These are phyloP conservation scores for Raddia distichophylla DNA, from an alignment of 176 grass and related monocot genomes.

Conservation along the genomic window DNA sequence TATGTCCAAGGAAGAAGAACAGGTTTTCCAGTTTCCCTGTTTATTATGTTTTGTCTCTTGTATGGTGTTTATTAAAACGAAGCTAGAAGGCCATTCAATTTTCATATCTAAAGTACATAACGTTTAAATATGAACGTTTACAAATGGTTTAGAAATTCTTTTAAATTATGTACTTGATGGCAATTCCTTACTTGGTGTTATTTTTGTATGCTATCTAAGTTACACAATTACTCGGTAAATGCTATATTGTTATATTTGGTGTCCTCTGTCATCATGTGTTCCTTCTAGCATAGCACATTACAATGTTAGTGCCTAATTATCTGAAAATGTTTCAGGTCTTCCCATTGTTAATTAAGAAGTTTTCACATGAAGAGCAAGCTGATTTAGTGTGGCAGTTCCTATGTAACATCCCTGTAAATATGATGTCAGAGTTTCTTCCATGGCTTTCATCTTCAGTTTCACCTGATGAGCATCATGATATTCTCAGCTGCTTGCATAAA, in stretches of 20 bases:
- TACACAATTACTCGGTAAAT: not conserved
- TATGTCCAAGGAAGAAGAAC: constrained; percentile 97
- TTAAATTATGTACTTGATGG: not conserved
- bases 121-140: not conserved
- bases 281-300: not conserved
- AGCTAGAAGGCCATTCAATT: not conserved
- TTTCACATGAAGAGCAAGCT: constrained; percentile 83
- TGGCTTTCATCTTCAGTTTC: constrained; percentile 80
- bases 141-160: not conserved
- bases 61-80: constrained; percentile 16
- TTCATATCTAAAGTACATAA: not conserved
- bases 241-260: constrained; percentile 10
- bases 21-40: constrained; percentile 44
- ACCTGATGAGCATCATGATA: constrained; percentile 68
- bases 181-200: not conserved
- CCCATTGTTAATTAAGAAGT: constrained; percentile 76
- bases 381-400: constrained; percentile 93
- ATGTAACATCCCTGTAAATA: constrained; percentile 80
- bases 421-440: constrained; percentile 88
- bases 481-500: constrained; percentile 69
- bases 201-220: constrained; percentile 5
- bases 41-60: not conserved
- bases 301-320: constrained; percentile 31
- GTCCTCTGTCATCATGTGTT: not conserved
- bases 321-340: constrained; percentile 60